Evolutionary conservation across 768 basidiomycete genomes (phyloP), one percentile per base, ranked within the genome.

Genomic region (Naganishia onofrii): DNA sequence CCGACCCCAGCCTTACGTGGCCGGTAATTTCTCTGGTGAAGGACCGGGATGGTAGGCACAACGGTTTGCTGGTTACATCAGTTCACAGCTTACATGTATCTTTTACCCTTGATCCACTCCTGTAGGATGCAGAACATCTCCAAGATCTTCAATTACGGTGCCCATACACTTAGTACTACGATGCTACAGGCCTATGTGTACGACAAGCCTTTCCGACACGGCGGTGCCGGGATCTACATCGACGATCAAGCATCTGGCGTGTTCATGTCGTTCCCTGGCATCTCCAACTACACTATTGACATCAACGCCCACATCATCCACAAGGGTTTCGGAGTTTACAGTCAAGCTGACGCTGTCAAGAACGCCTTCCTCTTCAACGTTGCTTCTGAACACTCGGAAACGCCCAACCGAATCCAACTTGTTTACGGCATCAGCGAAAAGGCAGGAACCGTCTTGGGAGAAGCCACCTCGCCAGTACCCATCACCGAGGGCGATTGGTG

Each of bases 101-200:
- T 32, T 32, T 56, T 5, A n/a, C n/a, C 34, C 12, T 36, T 36
- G 34, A 4, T 36, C 17, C 32, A 7, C 7, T 32, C 55, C 19
- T 7, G 31, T 19, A 56, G 55, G 55, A 56, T 56, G 55, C 55
- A 56, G 32, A 56, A 56, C 55, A 56, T 56, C 8, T 56, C 55
- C 28, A 56, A 56, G 55, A 56, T 56, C 29, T 56, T 56, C 55
- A 56, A 56, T 29, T 56, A 32, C 55, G 55, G 55, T 32, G 28
- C 55, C 7, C 55, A 56, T 32, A 56, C 55, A 1, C 55, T 56
- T 4, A 32, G 29, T 6, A 56, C 55, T n/a, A 56, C 55, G 5
- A 29, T 56, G 55, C 55, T 56, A 1, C 55, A 56, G 21, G 55
- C 55, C 23, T 29, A 56, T 29, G 19, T 32, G 3, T 56, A 56